Evolutionary conservation across 73 alveolate species (phyloP), one percentile per base, ranked within the genome.

Genomic region (Halteria grandinella): DNA sequence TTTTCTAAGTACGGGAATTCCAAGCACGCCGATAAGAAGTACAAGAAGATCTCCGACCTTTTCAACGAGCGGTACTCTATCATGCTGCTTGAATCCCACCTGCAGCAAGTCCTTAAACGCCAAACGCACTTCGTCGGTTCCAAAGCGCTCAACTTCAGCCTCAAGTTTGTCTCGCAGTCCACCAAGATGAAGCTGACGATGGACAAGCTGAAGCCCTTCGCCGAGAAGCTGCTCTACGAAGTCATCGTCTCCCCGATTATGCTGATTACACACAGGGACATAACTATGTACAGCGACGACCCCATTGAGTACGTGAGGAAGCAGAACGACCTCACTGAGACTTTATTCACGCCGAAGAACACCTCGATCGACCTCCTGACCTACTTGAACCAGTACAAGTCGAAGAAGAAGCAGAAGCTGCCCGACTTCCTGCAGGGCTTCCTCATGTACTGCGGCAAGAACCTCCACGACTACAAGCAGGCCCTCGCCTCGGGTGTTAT

Each of bases 281-380:
- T 81, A 12, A 50, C 50, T 17, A 74, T 87, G 54, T 91, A 69
- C 78, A 60, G 60, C 24, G 86, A 51, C 12, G 97, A 91, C 37
- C 95, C 94, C 11, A 81, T 66, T 37, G 97, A 91, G 69, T 91
- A 69, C 55, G 77, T 91, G 36, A 75, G 93, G 37, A 91, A 86
- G 72, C 59, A 59, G 21, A 86, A 83, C 49, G 97, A 91, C 47
- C 62, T 69, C 75, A 55, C 94, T 4, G 83, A 69, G 49, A 34
- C 88, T 17, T 43, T 59, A 64, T 70, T 34, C 44, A 31, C 83
- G 25, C 83, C 90, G 0, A 86, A 60, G 58, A 32, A 39, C 48
- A 31, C 90, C n/a, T 86, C 74, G 6, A n/a, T 66, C 1, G 94
- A 86, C 60, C 39, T 79, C 52, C 54, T 86, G 23, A 39, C 20